These are phyloP conservation scores for Pezicula carpinea DNA, from an alignment of 2,329 filamentous ascomycete genomes.

Conservation along the genomic window DNA sequence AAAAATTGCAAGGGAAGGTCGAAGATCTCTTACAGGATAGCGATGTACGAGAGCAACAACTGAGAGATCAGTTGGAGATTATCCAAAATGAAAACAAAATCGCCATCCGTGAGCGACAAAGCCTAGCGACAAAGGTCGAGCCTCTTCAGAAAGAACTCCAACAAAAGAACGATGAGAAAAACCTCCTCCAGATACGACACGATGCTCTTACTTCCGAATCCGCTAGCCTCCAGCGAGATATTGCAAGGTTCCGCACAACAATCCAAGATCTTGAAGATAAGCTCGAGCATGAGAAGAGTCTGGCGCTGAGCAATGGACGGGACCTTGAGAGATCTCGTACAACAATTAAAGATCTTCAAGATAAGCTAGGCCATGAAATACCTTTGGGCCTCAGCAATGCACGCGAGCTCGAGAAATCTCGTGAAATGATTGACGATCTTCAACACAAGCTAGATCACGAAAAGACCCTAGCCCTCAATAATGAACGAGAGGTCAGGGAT, in stretches of 20 bases:
- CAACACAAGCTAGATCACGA: constrained; percentile 43
- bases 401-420: constrained; percentile 50
- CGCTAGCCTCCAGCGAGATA: constrained; percentile 59
- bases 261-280: constrained; percentile 44
- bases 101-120: constrained; percentile 13
- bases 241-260: constrained; percentile 40
- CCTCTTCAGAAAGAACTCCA: constrained; percentile 56
- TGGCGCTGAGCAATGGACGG: constrained; percentile 49
- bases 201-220: constrained; percentile 64
- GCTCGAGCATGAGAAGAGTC: constrained; percentile 37
- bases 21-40: constrained; percentile 26
- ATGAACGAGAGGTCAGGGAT: constrained; percentile 53
- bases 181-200: constrained; percentile 63
- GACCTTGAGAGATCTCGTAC: constrained; percentile 28
- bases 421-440: constrained; percentile 39
- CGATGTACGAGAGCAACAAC: constrained; percentile 24
- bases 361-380: constrained; percentile 29
- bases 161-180: constrained; percentile 59
- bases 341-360: constrained; percentile 43
- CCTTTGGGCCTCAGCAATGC: too few species aligned
- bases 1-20: constrained; percentile 38
- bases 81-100: constrained; percentile 36
- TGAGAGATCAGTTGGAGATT: constrained; percentile 38
- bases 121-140: constrained; percentile 45
- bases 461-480: constrained; percentile 35